Base-by-base conservation (phyloP, 1,284 basidiomycete species). In the Mycena sp. region DNA sequence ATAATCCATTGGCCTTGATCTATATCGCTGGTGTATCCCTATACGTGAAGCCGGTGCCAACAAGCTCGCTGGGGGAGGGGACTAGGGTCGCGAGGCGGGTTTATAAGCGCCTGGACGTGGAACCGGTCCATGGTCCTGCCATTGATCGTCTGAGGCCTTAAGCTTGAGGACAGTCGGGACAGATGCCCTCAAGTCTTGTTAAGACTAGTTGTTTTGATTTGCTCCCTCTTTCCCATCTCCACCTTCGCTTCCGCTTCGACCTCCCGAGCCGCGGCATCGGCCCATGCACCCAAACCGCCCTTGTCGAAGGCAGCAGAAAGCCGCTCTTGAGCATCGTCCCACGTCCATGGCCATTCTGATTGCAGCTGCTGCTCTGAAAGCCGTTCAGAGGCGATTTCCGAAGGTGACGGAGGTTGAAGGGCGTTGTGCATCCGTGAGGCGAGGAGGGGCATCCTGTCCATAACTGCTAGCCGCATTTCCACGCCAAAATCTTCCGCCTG, bases 261-360 rank as follows among this genome's bases (percentile, higher is more conserved):
- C 49, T 66, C 69, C 10, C 54, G 43, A 7, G 54, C 67, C 12
- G 50, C 60, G n/a, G 44, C 64, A 21, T 63, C 63, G 6, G 64
- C 67, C 70, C 67, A 70, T 0, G 49, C 62, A 19, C 50, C 60
- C 9, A 66, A 43, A 4, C 70, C 70, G 17, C 70, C 70, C 40
- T 67, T 64, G 35, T 69, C 56, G 44, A 37, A 70, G 4, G 70
- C 70, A n/a, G 35, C 46, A 30, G 58, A 17, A 19, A 71, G 51
- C 2, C 70, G 67, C 41, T 57, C 63, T 26, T 66, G 40, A 19
- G 69, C 67, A 6, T 58, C 68, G 6, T 67, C 68, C 67, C 57
- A 65, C 3, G 43, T 48, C 67, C 67, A 66, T 9, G 35, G 26
- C 26, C 16, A 41, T 26, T 40, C 41, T 7, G 28, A 19, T 17